Evolutionary conservation across 441 rosid species (phyloP).

Genomic region (Euphorbia celastroides): DNA sequence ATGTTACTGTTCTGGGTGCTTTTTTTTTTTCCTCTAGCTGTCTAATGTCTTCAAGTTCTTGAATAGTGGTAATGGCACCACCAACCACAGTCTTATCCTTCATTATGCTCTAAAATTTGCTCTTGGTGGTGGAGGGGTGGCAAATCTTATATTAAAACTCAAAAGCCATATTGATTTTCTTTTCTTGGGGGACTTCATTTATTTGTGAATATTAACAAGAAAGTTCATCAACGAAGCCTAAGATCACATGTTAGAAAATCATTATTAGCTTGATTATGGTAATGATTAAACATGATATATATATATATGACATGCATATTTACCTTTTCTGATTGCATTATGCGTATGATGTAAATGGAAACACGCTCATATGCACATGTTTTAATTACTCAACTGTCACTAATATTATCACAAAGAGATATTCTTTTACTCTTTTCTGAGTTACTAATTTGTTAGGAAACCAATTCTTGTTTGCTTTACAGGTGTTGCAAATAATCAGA

Average conservation of each 20-base stretch:
- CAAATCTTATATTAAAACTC: background rate
- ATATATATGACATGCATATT: background rate
- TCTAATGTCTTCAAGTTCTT: background rate
- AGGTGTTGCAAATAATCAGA: slow-evolving; percentile 13
- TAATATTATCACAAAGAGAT: background rate
- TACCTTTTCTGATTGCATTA: background rate
- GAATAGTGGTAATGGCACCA: background rate
- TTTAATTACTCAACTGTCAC: background rate
- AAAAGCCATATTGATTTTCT: background rate
- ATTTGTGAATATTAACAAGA: background rate
- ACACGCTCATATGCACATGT: background rate
- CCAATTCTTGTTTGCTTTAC: slow-evolving; percentile 8
- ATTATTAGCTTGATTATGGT: background rate
- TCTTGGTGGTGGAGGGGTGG: background rate
- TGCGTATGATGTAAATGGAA: background rate
- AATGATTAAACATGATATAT: background rate
- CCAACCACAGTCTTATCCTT: background rate
- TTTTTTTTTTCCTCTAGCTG: too few relatives aligned
- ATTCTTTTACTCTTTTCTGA: background rate
- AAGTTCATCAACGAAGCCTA: background rate
- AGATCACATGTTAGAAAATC: too few relatives aligned
- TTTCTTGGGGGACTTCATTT: background rate
- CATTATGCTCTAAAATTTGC: background rate
- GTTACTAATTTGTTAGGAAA: slow-evolving; percentile 8
- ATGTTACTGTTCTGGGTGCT: background rate